Evolutionary conservation across 208 protist species (phyloP).

Genomic region (Leishmania braziliensis): DNA sequence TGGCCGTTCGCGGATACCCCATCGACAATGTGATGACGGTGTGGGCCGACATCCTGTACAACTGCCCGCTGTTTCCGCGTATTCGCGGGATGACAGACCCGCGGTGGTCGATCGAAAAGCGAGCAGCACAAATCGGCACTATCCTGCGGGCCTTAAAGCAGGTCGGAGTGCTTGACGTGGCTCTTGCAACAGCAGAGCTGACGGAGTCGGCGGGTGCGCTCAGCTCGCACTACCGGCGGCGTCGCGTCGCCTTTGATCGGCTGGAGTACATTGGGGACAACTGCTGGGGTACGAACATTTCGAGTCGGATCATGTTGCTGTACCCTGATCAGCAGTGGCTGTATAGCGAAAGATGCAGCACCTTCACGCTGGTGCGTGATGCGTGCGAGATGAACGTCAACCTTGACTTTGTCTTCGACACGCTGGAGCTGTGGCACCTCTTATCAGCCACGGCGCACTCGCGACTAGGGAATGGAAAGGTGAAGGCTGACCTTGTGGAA

Average conservation of each 20-base stretch:
- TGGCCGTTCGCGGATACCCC: slow-evolving; percentile 72
- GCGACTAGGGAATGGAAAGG: slow-evolving; percentile 55
- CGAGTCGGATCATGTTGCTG: slow-evolving; percentile 69
- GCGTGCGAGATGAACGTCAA: slow-evolving; percentile 86
- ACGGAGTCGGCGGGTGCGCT: background rate
- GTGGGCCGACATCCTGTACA: slow-evolving; percentile 70
- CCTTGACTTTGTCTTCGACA: slow-evolving; percentile 80
- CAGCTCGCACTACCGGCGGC: slow-evolving; percentile 36
- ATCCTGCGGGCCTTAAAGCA: slow-evolving; percentile 50
- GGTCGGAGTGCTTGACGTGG: slow-evolving; percentile 58
- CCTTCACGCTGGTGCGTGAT: slow-evolving; percentile 74
- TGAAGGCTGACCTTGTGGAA: slow-evolving; percentile 87
- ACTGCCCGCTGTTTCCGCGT: slow-evolving; percentile 49
- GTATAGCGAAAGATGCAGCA: slow-evolving; percentile 61
- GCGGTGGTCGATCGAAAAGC: slow-evolving; percentile 52
- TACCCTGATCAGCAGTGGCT: slow-evolving; percentile 79
- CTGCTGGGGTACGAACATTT: slow-evolving; percentile 68
- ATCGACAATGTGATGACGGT: slow-evolving; percentile 67
- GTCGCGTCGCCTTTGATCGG: slow-evolving; percentile 77
- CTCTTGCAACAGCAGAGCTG: slow-evolving; percentile 29
- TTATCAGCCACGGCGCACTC: slow-evolving; percentile 15
- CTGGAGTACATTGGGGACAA: slow-evolving; percentile 89
- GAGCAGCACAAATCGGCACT: slow-evolving; percentile 40
- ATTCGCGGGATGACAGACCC: slow-evolving; percentile 44
- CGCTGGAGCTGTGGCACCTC: slow-evolving; percentile 54